Evolutionary conservation across 1,284 basidiomycete genomes (phyloP), one percentile per base, ranked within the genome.

Genomic region (Ganoderma boninense): DNA sequence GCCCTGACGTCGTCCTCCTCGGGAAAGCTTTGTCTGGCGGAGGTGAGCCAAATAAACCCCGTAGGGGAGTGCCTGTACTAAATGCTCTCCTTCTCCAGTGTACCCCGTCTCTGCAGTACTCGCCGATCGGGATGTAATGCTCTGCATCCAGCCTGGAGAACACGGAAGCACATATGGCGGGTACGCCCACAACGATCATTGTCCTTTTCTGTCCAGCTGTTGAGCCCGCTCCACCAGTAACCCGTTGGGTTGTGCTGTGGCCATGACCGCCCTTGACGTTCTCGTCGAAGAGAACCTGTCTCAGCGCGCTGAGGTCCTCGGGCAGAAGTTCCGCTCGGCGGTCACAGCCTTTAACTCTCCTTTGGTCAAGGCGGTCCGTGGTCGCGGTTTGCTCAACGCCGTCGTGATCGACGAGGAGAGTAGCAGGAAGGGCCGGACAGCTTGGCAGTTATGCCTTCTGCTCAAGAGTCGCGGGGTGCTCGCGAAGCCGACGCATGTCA

Each of bases 1-100:
- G 95, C 74, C 97, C 98, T 42, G 97, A 99, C 82, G 90, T 99
- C 68, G 87, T 99, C 62, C 90, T 98, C 7, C 90, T 99, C 66
- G 97, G 98, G 66, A 99, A 99, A 84, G 97, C 97, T 0, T 89
- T 99, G 11, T 96, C 95, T 8, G 97, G 97, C 59, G 97, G 97
- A 81, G 87, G 94, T 95, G 67, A 81, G 82, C 83, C 13, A 65
- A 40, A 62, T 40, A 65, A 63, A 43, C 43, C 35, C 23, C 26
- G 38, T 67, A 70, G 16, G 52, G 52, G 40, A 13, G 60, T 40
- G 46, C 23, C 44, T 32, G 63, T 67, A 3, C 60, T 64, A 16
- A 46, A 35, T 18, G 26, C n/a, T n/a, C 13, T 40, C 62, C 7
- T 14, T 43, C 20, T 23, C 13, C 75, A 95, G 94, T 98, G 72